These are phyloP conservation scores for Boeremia lycopersici DNA, from an alignment of 2,329 filamentous ascomycete species.

Conservation along the genomic window DNA sequence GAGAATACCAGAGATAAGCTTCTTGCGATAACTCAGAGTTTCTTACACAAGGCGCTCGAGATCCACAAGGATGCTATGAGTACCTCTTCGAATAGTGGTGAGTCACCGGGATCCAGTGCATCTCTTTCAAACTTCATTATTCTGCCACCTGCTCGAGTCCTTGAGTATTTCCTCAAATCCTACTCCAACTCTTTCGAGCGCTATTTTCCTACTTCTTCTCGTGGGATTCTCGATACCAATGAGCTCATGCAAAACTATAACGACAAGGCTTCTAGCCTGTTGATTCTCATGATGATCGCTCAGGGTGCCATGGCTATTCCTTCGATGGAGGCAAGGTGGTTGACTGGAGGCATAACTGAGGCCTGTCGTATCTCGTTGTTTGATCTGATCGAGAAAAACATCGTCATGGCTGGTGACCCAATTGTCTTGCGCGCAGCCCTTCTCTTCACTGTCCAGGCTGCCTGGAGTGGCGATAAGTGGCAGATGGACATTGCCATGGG, in stretches of 20 bases:
- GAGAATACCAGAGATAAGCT: slow-evolving; percentile 69
- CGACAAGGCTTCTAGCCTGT: slow-evolving; percentile 68
- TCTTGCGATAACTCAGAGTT: slow-evolving; percentile 73
- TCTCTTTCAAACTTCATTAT: slow-evolving; percentile 66
- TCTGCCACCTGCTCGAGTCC: slow-evolving; percentile 67
- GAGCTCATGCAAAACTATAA: slow-evolving; percentile 67
- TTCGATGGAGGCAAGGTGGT: slow-evolving; percentile 67
- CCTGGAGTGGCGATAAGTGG: slow-evolving; percentile 79
- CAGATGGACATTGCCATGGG: slow-evolving; percentile 79
- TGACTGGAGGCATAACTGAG: slow-evolving; percentile 71
- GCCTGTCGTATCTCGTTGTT: slow-evolving; percentile 75
- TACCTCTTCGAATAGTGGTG: slow-evolving; percentile 49
- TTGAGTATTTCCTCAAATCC: slow-evolving; percentile 70
- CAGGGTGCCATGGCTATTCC: slow-evolving; percentile 72
- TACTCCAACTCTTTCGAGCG: slow-evolving; percentile 70
- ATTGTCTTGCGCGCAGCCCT: slow-evolving; percentile 69
- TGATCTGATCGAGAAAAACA: slow-evolving; percentile 73
- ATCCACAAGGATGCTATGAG: slow-evolving; percentile 63
- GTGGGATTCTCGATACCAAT: slow-evolving; percentile 68
- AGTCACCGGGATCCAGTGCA: slow-evolving; percentile 56
- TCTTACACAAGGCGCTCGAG: slow-evolving; percentile 72
- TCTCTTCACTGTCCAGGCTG: slow-evolving; percentile 70
- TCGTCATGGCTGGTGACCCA: slow-evolving; percentile 69
- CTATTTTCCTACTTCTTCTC: slow-evolving; percentile 68
- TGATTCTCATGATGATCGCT: slow-evolving; percentile 74